Percentiles rank a stretch among this genome's conserved stretches.
Conservation (phyloP, 2,329 filamentous ascomycete species). For the Pseudogymnoascus sp. region DNA sequence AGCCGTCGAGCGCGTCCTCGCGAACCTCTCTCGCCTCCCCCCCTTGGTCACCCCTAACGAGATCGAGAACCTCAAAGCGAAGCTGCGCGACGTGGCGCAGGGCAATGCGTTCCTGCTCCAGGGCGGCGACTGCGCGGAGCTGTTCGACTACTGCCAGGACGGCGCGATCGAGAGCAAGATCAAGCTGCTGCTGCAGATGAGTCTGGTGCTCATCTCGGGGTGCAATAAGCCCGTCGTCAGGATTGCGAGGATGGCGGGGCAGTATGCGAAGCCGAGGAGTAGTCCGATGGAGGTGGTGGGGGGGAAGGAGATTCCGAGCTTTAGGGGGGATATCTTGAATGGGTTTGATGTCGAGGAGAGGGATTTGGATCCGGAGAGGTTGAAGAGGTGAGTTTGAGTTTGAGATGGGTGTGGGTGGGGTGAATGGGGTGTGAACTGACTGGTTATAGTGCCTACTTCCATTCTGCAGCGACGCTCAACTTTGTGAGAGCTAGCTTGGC, state of each 20-base stretch:
- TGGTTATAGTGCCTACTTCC: conserved; percentile 69
- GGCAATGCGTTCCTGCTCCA: conserved; percentile 92
- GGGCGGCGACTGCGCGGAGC: conserved; percentile 92
- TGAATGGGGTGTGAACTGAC: conserved; percentile 5
- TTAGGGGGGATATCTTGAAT: conserved; percentile 93
- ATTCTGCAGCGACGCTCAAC: conserved; percentile 90
- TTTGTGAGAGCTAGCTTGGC: conserved; percentile 78
- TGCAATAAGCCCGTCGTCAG: conserved; percentile 74
- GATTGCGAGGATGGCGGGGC: conserved; percentile 92
- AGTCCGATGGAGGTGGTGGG: conserved; percentile 77
- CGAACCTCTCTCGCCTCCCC: conserved; percentile 60
- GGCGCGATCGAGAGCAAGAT: conserved; percentile 90
- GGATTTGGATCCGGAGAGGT: conserved; percentile 69
- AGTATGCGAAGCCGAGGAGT: conserved; percentile 93
- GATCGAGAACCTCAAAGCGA: conserved; percentile 70
- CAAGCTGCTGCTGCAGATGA: conserved; percentile 95
- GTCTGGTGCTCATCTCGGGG: conserved; percentile 88
- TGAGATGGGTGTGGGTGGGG: not conserved
- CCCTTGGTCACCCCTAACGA: conserved; percentile 73
- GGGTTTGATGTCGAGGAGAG: conserved; percentile 71
- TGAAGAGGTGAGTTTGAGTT: conserved; percentile 52
- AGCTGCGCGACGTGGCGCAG: conserved; percentile 75
- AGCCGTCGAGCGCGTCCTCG: conserved; percentile 50
- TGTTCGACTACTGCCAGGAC: conserved; percentile 93
- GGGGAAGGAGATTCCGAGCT: conserved; percentile 76